These are phyloP conservation scores for Aurantiochytrium sp. DNA, from an alignment of 108 stramenopile species.

Conservation along the genomic window DNA sequence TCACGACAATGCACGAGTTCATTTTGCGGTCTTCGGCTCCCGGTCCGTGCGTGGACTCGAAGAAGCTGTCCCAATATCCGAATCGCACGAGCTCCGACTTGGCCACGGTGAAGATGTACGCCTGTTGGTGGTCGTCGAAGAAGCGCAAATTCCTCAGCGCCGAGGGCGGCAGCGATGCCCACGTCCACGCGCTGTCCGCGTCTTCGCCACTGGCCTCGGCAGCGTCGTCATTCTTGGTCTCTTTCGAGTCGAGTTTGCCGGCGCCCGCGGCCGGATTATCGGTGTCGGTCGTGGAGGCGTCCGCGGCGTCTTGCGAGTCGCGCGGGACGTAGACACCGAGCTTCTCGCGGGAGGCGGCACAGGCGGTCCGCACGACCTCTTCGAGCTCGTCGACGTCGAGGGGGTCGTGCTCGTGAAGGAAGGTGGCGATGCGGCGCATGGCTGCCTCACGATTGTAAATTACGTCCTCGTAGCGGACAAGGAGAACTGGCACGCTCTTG, in stretches of 20 bases:
- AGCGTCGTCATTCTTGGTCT: neutral
- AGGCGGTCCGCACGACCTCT: neutral
- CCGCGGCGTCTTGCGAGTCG: no score
- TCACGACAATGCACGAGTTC: neutral
- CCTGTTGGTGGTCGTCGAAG: neutral
- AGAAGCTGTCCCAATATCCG: conserved; percentile 6
- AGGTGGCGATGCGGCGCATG: neutral
- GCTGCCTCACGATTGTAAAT: neutral
- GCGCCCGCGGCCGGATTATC: no score
- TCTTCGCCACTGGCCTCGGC: no score
- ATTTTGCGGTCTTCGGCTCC: neutral
- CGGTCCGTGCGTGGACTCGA: neutral
- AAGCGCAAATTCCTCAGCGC: neutral
- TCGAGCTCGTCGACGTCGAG: neutral
- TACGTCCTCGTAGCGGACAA: conserved; percentile 32
- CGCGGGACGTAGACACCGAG: neutral
- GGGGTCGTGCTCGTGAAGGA: neutral
- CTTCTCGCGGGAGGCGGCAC: neutral
- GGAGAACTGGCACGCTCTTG: neutral
- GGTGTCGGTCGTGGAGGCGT: no score
- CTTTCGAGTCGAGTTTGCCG: neutral
- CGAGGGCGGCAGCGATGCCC: neutral
- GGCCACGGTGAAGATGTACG: neutral
- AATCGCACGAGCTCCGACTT: neutral
- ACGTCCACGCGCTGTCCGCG: no score